Percentiles rank a stretch among this genome's conserved stretches.
Conservation (phyloP, 192 early-diverging fungal species). For the Mortierella alpina region DNA sequence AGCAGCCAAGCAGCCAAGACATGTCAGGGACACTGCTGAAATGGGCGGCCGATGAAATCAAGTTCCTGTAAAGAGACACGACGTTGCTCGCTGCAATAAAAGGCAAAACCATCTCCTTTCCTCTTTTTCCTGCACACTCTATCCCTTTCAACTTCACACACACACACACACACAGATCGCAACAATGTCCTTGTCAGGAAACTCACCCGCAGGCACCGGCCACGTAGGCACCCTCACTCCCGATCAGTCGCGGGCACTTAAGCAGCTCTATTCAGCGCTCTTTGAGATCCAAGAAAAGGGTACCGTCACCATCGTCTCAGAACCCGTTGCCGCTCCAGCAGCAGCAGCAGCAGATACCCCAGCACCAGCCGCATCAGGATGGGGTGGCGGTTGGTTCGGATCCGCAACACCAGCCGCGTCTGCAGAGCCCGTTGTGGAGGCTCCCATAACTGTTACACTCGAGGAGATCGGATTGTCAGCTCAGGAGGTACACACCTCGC, state of each 20-base stretch:
- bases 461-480: constrained; percentile 28
- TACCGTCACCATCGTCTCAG: constrained; percentile 24
- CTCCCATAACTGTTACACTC: constrained; percentile 24
- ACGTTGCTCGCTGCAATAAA: too few relatives aligned
- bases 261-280: constrained; percentile 32
- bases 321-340: constrained; percentile 5
- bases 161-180: too few relatives aligned
- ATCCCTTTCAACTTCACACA: too few relatives aligned
- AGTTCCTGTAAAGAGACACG: too few relatives aligned
- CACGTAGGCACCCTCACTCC: constrained; percentile 40
- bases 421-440: constrained; percentile 28
- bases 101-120: too few relatives aligned
- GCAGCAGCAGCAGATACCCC: constrained; percentile 2
- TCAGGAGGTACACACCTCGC: background rate
- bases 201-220: constrained; percentile 37
- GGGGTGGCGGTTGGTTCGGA: constrained; percentile 39
- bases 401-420: constrained; percentile 20
- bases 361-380: constrained; percentile 5
- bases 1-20: too few relatives aligned
- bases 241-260: constrained; percentile 38
- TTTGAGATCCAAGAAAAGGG: constrained; percentile 31
- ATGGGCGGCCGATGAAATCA: too few relatives aligned
- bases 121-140: too few relatives aligned
- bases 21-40: too few relatives aligned
- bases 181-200: constrained; percentile 12